phyloP scores from a whole-genome alignment of 148 eudicot genomes.

The Pharnaceum exiguum region DNA sequence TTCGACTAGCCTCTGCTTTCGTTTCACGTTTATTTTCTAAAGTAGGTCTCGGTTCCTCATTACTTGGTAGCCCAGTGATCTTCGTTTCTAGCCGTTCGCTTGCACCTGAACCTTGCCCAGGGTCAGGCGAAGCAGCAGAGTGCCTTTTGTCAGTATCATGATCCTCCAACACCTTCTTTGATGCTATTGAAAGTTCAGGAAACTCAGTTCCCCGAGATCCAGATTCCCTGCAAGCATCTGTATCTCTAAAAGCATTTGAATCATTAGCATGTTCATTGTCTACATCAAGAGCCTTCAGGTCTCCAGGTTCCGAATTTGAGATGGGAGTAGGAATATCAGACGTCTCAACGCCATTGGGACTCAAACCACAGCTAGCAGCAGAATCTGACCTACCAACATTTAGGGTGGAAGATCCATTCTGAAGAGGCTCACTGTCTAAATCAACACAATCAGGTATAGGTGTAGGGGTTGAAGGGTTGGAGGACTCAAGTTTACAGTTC shows the following conservation, averaged over 20 bases:
- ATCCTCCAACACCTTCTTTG: constrained; percentile 6
- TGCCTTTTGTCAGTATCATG: constrained; percentile 8
- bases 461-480: constrained; percentile 37
- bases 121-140: constrained; percentile 11
- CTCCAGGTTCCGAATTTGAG: constrained; percentile 18
- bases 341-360: constrained; percentile 8
- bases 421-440: constrained; percentile 9
- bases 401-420: constrained; percentile 14
- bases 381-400: constrained; percentile 10
- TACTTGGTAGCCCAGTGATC: constrained; percentile 17
- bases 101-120: constrained; percentile 11
- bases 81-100: constrained; percentile 1
- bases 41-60: no score
- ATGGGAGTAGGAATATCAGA: constrained; percentile 20
- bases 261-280: constrained; percentile 11
- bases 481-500: constrained; percentile 17
- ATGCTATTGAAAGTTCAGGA: constrained; percentile 7
- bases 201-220: constrained; percentile 6
- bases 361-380: constrained; percentile 12
- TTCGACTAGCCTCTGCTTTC: no score
- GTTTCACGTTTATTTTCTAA: no score
- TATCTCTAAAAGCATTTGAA: constrained; percentile 12
- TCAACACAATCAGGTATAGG: constrained; percentile 22
- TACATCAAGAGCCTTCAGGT: constrained; percentile 6
- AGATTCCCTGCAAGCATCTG: constrained; percentile 2